These are phyloP conservation scores for Trichoderma afroharzianum DNA, from an alignment of 2,329 filamentous ascomycete species.

Conservation along the genomic window DNA sequence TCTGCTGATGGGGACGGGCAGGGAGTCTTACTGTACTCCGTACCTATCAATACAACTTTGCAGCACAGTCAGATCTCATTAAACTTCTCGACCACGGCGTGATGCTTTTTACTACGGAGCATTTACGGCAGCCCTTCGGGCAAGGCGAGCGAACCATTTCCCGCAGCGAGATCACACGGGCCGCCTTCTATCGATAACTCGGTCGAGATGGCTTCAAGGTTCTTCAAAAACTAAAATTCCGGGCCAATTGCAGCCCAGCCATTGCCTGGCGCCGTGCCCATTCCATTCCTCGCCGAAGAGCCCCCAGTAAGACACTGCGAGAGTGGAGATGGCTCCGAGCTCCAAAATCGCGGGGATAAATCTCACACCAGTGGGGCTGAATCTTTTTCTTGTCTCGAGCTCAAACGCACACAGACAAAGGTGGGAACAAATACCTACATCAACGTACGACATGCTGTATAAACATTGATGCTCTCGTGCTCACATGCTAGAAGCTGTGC, in stretches of 20 bases:
- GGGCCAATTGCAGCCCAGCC: background rate
- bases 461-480: background rate
- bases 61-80: slow-evolving; percentile 11
- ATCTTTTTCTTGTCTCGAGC: background rate
- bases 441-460: background rate
- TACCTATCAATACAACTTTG: background rate
- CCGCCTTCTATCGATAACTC: background rate
- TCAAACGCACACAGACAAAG: background rate
- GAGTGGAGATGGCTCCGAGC: background rate
- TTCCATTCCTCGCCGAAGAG: slow-evolving; percentile 2
- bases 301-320: background rate
- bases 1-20: background rate
- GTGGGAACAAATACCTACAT: background rate
- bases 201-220: background rate
- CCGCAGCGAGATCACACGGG: slow-evolving; percentile 4
- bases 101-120: background rate
- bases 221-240: background rate
- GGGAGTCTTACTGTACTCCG: background rate
- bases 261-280: background rate
- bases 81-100: background rate
- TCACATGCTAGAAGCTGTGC: background rate
- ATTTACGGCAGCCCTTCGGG: background rate
- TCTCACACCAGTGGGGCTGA: slow-evolving; percentile 9
- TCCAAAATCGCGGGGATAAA: slow-evolving; percentile 8
- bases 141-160: background rate